A percentile compares a stretch with the other conserved stretches of the same genome.
Evolutionary conservation across 2,329 filamentous ascomycete genomes (phyloP).

Genomic region (Alternaria infectoria): DNA sequence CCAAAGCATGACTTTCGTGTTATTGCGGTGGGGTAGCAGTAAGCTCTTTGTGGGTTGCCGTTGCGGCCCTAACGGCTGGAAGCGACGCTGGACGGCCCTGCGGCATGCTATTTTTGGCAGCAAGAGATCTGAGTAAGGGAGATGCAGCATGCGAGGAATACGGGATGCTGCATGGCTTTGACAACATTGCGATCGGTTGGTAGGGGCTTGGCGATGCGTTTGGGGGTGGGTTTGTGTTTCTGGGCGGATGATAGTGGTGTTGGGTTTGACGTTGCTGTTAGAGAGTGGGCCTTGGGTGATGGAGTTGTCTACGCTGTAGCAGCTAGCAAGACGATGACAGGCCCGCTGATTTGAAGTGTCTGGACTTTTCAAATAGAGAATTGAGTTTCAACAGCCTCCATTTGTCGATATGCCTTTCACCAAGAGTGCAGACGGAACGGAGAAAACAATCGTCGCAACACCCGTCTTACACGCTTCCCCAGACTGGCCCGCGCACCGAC

Average conservation of each 20-base stretch:
- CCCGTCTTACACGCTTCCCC: no score
- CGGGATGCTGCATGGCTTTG: not conserved
- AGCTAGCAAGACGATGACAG: not conserved
- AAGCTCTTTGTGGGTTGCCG: slow-evolving; percentile 3
- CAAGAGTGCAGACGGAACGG: not conserved
- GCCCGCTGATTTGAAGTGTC: not conserved
- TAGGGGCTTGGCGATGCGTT: not conserved
- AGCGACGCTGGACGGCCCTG: not conserved
- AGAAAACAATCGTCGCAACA: not conserved
- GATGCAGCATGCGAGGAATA: not conserved
- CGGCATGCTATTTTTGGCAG: not conserved
- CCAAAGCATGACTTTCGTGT: not conserved
- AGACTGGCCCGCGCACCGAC: no score
- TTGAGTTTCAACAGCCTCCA: no score
- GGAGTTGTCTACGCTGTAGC: not conserved
- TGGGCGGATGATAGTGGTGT: not conserved
- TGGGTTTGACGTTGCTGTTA: not conserved
- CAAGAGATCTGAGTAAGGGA: not conserved
- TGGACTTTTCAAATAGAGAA: not conserved
- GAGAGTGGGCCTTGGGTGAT: no score
- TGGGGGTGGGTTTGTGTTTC: no score
- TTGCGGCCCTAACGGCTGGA: slow-evolving; percentile 5
- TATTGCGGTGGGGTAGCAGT: slow-evolving; percentile 5
- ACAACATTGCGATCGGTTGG: not conserved
- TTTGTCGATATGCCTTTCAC: fast-evolving